A percentile compares a stretch with the other conserved stretches of the same genome.
Evolutionary conservation across 1,139 yeast species (phyloP).

Genomic region (Suhomyces bokatorum): DNA sequence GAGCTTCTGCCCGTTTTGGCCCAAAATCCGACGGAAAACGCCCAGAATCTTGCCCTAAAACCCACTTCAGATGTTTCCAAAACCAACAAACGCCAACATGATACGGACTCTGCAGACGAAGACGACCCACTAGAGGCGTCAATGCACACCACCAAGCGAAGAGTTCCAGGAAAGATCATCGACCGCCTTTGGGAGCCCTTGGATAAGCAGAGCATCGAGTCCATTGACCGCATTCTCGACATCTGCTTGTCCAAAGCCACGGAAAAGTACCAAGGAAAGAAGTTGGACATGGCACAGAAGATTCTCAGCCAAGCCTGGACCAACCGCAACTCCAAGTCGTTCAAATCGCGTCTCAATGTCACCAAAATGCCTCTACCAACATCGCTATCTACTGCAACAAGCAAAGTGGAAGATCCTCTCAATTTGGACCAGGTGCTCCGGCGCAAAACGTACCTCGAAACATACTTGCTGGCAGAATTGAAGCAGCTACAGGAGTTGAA

Average conservation of each 20-base stretch:
- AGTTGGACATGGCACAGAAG: constrained; percentile 30
- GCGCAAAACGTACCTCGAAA: constrained; percentile 36
- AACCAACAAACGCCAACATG: constrained; percentile 4
- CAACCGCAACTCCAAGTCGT: constrained; percentile 28
- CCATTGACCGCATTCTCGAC: constrained; percentile 32
- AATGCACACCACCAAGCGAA: constrained; percentile 20
- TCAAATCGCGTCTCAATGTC: constrained; percentile 30
- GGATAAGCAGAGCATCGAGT: constrained; percentile 20
- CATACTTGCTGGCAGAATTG: constrained; percentile 44
- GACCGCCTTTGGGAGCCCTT: constrained; percentile 40
- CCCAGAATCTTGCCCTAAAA: not conserved
- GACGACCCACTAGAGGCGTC: not conserved
- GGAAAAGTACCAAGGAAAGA: constrained; percentile 28
- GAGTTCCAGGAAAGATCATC: constrained; percentile 33
- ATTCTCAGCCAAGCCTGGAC: constrained; percentile 36
- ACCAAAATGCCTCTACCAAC: constrained; percentile 38
- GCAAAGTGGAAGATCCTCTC: constrained; percentile 28
- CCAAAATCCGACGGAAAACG: not conserved
- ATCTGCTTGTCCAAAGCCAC: constrained; percentile 33
- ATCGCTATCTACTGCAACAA: constrained; percentile 18
- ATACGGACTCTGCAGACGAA: constrained; percentile 2
- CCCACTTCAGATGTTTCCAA: not conserved
- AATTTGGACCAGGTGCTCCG: constrained; percentile 34
- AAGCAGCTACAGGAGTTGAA: constrained; percentile 41
- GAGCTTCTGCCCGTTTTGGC: not conserved